A percentile compares a stretch with the other conserved stretches of the same genome.
These are phyloP conservation scores for Saccharomycopsis schoenii DNA, from an alignment of 805 yeast genomes.

Conservation along the genomic window DNA sequence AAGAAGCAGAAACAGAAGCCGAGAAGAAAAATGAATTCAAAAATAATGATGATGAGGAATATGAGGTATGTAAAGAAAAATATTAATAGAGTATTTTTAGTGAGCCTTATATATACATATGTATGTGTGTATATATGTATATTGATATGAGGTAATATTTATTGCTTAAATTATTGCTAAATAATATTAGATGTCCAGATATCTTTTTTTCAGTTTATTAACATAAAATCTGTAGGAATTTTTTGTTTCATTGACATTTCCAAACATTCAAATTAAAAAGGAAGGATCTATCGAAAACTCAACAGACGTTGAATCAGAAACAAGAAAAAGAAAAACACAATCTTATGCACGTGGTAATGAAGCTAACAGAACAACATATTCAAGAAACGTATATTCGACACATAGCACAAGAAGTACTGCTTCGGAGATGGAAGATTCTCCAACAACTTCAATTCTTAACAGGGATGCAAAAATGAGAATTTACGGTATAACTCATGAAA, in stretches of 20 bases:
- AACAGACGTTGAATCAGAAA: not conserved
- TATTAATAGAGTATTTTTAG: conserved; percentile 20
- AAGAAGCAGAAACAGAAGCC: conserved; percentile 6
- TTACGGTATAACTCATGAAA: conserved; percentile 44
- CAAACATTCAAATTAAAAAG: not conserved
- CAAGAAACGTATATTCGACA: not conserved
- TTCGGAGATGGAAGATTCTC: not conserved
- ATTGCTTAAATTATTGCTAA: not conserved
- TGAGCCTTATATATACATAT: not conserved
- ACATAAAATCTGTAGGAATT: not conserved
- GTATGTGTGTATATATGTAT: not conserved
- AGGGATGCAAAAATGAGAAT: conserved; percentile 36
- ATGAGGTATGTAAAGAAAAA: conserved; percentile 28
- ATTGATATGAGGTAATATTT: not conserved
- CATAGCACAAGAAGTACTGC: not conserved
- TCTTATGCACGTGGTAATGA: not conserved
- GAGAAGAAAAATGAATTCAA: not conserved
- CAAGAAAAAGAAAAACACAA: not conserved
- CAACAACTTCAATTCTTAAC: not conserved
- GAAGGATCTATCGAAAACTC: not conserved
- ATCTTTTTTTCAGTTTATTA: not conserved
- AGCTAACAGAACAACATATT: not conserved
- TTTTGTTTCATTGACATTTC: not conserved
- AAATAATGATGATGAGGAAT: conserved; percentile 5
- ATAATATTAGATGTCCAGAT: not conserved